These are phyloP conservation scores for Mycena crocata DNA, from an alignment of 768 basidiomycete genomes.

Conservation along the genomic window DNA sequence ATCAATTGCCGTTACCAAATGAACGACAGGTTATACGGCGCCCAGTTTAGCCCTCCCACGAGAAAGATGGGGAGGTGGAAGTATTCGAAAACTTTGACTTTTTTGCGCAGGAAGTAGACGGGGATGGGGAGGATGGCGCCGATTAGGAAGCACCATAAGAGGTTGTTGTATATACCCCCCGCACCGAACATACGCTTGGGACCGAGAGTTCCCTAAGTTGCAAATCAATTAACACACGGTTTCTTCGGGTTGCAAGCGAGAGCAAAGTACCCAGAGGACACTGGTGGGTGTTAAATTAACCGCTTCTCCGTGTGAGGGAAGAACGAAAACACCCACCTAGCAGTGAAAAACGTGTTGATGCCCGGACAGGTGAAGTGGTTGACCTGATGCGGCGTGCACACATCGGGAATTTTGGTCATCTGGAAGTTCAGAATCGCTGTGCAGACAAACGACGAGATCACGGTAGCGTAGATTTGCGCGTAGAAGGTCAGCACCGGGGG, in stretches of 20 bases:
- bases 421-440: constrained; percentile 43
- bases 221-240: too few relatives aligned
- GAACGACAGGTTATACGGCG: too few relatives aligned
- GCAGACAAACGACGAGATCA: constrained; percentile 46
- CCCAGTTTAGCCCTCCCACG: too few relatives aligned
- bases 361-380: constrained; percentile 48
- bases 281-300: not conserved
- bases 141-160: constrained; percentile 44
- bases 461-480: constrained; percentile 47
- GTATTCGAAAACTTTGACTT: too few relatives aligned
- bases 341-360: constrained; percentile 54
- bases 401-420: constrained; percentile 44
- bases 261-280: not conserved
- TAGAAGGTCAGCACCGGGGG: constrained; percentile 50
- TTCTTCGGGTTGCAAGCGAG: too few relatives aligned
- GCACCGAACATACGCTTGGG: constrained; percentile 50
- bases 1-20: too few relatives aligned
- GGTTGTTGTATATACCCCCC: constrained; percentile 43
- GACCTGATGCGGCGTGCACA: constrained; percentile 10
- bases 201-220: too few relatives aligned
- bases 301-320: too few relatives aligned
- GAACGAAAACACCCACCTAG: constrained; percentile 11
- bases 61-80: not conserved
- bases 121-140: constrained; percentile 49
- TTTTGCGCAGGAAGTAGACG: constrained; percentile 44